Evolutionary conservation across 2,329 filamentous ascomycete species (phyloP), one percentile per base, ranked within the genome.

Genomic region (Aureobasidium sp.): DNA sequence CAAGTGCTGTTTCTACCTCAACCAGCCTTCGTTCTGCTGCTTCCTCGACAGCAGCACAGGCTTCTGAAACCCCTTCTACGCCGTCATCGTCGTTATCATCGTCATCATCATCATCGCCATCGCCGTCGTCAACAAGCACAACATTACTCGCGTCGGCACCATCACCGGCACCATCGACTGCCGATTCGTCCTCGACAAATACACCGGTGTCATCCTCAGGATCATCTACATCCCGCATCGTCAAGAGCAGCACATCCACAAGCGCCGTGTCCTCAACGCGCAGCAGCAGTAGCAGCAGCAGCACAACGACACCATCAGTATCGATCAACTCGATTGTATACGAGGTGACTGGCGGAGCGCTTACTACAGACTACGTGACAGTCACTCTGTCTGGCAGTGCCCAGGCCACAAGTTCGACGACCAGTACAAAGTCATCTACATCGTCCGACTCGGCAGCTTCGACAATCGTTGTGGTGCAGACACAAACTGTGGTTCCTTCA

Each of bases 51-150:
- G 51, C 62, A 36, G 55, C 48, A 61, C 36, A 52, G 61, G 46
- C 48, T 63, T 52, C 13, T 53, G 39, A 34, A 46, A 53, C 46
- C 15, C 39, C 66, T 41, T 62, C 65, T 47, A 44, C 51, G 13
- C 36, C 52, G 20, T 65, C 63, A 12, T 63, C 64, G n/a, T 20
- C 47, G 34, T 36, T 17, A 20, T 6, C 47, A 2, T 20, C 47
- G 10, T 13, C 55, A 13, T 29, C 41, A 15, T 46, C 51, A 7
- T 9, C 48, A 44, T 44, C 59, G 6, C 41, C 39, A 8, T 34
- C 32, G 9, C 8, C 32, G 10, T 34, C 56, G 12, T 17, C 39
- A 36, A 59, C 55, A n/a, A 44, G 37, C 51, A 20, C 53, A 32
- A 15, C 47, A 32, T 32, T 56, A 15, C 17, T n/a, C 20, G 7